Base-by-base conservation (phyloP, 2,329 filamentous ascomycete species). In the Pezicula neosporulosa region DNA sequence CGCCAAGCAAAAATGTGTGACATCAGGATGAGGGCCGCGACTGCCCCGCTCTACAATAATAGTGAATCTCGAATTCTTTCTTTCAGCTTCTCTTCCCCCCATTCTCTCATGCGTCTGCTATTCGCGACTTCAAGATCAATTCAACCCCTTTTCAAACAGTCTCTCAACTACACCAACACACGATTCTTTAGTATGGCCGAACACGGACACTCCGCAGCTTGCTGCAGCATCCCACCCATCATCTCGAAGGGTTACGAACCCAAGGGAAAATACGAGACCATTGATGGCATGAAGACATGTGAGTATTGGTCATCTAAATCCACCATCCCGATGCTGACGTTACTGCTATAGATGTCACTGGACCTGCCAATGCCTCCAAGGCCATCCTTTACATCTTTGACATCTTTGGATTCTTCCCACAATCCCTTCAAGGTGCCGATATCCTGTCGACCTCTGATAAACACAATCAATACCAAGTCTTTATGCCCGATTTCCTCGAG, bases 401-500 rank as follows among this genome's bases (percentile, higher is more conserved):
- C 68, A 85, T 87, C 66, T 87, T 87, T 62, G 84, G 85, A 61
- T 84, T 85, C 77, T 87, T 80, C 63, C 78, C 81, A 21, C 86
- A 89, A 69, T 85, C 85, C 3, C 56, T 88, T 10, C 85, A 89
- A 67, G 86, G 85, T 21, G 83, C 83, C 56, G 86, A 90, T 61
- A 88, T 82, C 59, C 72, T 87, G 21, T 75, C 81, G 42, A 72
- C 72, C 43, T 73, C 75, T 54, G 76, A 81, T 62, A 47, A 61
- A 19, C 65, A 73, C 70, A 80, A 74, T 68, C 82, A 88, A 64
- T 94, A 95, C 76, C 85, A 84, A 60, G 89, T 96, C 60, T 91
- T 92, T 72, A 92, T 97, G 57, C 92, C 92, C 27, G 92, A 97
- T 72, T 93, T 89, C 78, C 96, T 96, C 75, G 80, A 88, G 54